Evolutionary conservation across 768 basidiomycete species (phyloP).

Genomic region (Leccinum variicolor): DNA sequence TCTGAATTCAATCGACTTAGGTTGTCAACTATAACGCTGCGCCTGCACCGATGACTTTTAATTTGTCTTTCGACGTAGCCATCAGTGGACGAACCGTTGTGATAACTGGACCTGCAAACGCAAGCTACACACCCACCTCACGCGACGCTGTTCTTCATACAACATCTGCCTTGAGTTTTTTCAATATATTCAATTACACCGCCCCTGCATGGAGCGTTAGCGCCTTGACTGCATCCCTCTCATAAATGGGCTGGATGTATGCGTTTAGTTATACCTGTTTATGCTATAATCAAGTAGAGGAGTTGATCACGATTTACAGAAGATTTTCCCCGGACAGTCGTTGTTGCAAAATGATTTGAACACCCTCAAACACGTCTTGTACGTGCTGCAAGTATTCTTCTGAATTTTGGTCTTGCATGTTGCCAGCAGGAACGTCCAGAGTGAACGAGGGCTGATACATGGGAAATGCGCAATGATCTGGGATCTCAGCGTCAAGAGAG

Average conservation of each 20-base stretch:
- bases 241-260: neutral
- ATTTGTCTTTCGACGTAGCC: conserved; percentile 52
- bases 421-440: conserved; percentile 70
- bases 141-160: conserved; percentile 46
- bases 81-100: conserved; percentile 43
- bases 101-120: conserved; percentile 44
- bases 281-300: neutral
- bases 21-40: conserved; percentile 50
- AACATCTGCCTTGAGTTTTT: conserved; percentile 42
- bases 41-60: conserved; percentile 44
- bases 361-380: conserved; percentile 37
- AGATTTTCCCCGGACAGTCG: conserved; percentile 7
- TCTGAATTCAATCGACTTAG: conserved; percentile 28
- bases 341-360: conserved; percentile 24
- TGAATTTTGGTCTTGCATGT: conserved; percentile 71
- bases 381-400: conserved; percentile 50
- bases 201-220: conserved; percentile 46
- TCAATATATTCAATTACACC: conserved; percentile 49
- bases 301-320: neutral
- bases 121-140: conserved; percentile 51
- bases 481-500: conserved; percentile 60
- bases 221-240: conserved; percentile 17
- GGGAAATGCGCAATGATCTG: conserved; percentile 72
- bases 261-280: neutral
- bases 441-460: conserved; percentile 79